Evolutionary conservation across 2,329 filamentous ascomycete genomes (phyloP), one percentile per base, ranked within the genome.

Genomic region (Cercospora berteroae): DNA sequence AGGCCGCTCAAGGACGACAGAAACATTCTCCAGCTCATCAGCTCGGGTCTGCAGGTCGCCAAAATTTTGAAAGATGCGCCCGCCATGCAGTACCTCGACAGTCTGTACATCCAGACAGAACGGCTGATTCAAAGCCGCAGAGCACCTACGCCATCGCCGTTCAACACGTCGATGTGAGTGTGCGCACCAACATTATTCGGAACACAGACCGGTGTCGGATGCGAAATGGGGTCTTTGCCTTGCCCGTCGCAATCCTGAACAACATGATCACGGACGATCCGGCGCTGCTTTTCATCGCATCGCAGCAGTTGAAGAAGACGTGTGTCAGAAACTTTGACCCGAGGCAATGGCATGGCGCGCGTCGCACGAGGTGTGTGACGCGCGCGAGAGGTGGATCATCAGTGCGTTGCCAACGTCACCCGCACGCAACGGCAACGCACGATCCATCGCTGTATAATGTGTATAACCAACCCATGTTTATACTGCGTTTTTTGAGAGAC

Each of bases 1-100:
- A 87, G 92, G 68, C 91, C 91, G 20, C 85, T 94, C 71, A 95
- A 94, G 82, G 92, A 96, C 82, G 92, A 96, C 80, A 87, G 92
- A 73, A 94, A 95, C 79, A 92, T 96, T 70, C 84, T 96, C 67
- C 92, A 96, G 81, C 86, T 95, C 70, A 92, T 96, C 75, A 94
- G 91, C 70, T 92, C 92, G 48, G 92, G 92, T 44, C 91, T 93
- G 63, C 92, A 96, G 80, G 92, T 96, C 68, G 90, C 92, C 67
- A 94, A 93, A 80, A 93, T 96, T 70, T 82, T 96, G 69, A 93
- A 92, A 81, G 92, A 96, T 81, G 89, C 91, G 55, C 85, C 86
- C 70, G 91, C 92, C 66, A 94, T 95, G 92, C 88, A 91, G 72
- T 92, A 90, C 77, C 84, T 95, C 76, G 91, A 94, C 81, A 85